These are phyloP conservation scores for Mrakia gelida DNA, from an alignment of 768 basidiomycete species.

Conservation along the genomic window DNA sequence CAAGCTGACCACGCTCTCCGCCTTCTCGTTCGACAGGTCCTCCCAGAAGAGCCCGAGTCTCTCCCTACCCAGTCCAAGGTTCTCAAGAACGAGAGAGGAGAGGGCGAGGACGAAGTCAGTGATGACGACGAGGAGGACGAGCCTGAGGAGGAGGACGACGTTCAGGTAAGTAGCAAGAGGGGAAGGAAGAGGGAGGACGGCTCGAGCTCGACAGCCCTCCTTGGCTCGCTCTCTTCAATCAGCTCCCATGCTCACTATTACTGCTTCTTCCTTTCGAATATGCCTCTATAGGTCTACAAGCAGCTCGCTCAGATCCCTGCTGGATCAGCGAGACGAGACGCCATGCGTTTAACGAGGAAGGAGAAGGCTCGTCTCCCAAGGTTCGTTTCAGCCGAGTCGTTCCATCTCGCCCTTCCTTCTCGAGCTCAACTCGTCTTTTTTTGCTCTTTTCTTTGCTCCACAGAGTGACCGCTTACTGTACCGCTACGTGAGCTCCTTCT, in stretches of 20 bases:
- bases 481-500: slow-evolving; percentile 62
- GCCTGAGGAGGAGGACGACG: slow-evolving; percentile 29
- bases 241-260: background rate
- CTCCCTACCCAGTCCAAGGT: slow-evolving; percentile 28
- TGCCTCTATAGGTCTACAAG: slow-evolving; percentile 59
- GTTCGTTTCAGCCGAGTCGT: no score
- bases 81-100: slow-evolving; percentile 26
- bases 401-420: no score
- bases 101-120: slow-evolving; percentile 24
- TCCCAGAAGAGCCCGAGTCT: slow-evolving; percentile 32
- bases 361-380: slow-evolving; percentile 80
- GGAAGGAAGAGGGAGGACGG: no score
- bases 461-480: slow-evolving; percentile 92
- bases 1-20: background rate
- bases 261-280: background rate
- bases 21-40: slow-evolving; percentile 19
- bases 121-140: slow-evolving; percentile 26
- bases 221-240: background rate
- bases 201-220: background rate
- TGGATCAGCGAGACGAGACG: slow-evolving; percentile 87
- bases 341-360: slow-evolving; percentile 81
- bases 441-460: no score
- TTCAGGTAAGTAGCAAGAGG: slow-evolving; percentile 20
- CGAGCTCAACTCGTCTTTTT: no score
- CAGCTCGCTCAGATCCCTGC: slow-evolving; percentile 91